Percentiles rank a stretch among this genome's conserved stretches.
Conservation (phyloP, 1,284 basidiomycete species). For the Pisolithus thermaeus region DNA sequence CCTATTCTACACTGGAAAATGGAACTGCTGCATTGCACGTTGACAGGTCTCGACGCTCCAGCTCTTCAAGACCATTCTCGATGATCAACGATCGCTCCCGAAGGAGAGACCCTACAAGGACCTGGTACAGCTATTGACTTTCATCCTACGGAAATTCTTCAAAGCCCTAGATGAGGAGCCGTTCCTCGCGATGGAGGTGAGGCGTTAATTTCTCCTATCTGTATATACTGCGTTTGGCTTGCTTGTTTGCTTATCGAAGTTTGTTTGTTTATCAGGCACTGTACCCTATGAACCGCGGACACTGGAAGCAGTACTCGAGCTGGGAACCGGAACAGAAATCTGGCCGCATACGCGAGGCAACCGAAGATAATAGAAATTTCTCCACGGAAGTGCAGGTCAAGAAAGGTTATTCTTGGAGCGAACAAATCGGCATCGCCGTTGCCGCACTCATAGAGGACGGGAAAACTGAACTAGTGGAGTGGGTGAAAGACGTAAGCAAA, state of each 20-base stretch:
- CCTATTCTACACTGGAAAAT: slow-evolving; percentile 1
- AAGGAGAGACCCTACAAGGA: slow-evolving; percentile 78
- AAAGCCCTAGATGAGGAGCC: slow-evolving; percentile 77
- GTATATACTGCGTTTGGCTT: slow-evolving; percentile 11
- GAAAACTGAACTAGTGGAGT: slow-evolving; percentile 62
- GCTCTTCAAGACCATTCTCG: slow-evolving; percentile 79
- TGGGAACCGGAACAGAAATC: slow-evolving; percentile 66
- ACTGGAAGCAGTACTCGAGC: slow-evolving; percentile 82
- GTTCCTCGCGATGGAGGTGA: slow-evolving; percentile 77
- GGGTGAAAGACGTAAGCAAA: slow-evolving; percentile 69
- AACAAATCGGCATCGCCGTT: slow-evolving; percentile 84
- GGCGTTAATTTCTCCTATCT: slow-evolving; percentile 26
- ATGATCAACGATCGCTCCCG: slow-evolving; percentile 71
- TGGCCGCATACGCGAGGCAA: slow-evolving; percentile 34
- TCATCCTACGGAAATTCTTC: slow-evolving; percentile 86
- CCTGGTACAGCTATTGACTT: slow-evolving; percentile 76
- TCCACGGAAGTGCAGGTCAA: slow-evolving; percentile 75
- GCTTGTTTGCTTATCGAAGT: slow-evolving; percentile 14
- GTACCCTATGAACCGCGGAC: slow-evolving; percentile 81
- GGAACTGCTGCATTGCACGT: slow-evolving; percentile 18
- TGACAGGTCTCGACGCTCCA: slow-evolving; percentile 77
- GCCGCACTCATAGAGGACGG: slow-evolving; percentile 66
- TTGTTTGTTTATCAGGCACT: slow-evolving; percentile 53
- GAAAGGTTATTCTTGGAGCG: slow-evolving; percentile 84
- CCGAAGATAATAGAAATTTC: slow-evolving; percentile 40